Evolutionary conservation across 2,329 filamentous ascomycete species (phyloP), one percentile per base, ranked within the genome.

Genomic region (Proliferodiscus dingleyae): DNA sequence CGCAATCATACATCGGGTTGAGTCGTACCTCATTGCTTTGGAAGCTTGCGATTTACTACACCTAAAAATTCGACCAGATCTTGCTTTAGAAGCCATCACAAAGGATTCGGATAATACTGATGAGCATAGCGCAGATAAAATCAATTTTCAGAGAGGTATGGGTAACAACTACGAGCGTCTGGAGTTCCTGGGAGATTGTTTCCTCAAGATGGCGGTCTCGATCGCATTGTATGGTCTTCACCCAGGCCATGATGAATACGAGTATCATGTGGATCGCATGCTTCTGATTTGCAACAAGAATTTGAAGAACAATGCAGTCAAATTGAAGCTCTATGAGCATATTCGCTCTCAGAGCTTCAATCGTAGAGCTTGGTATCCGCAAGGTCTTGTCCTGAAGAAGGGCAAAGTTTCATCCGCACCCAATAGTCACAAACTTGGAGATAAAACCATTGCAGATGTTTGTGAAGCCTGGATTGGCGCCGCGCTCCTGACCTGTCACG

Each of bases 381-480:
- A 87, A 48, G 83, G 85, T 0, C 69, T 95, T 26, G 80, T 77
- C 22, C 71, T 96, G 16, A 74, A 83, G 5, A 78, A 78, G 48
- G 91, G 91, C 23, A 94, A 91, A 59, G 70, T 68, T 71, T 36
- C 78, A 73, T 49, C 71, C 68, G 43, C 72, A 69, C 46, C 71
- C 66, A 65, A 70, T 5, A 74, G 68, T 8, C 90, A 96, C 60
- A 70, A 69, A 0, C 75, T 98, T 2, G 83, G 82, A 1, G 87
- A 95, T 66, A 98, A 98, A 70, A 85, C 86, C 1, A 84, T 95
- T 58, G 91, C 93, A 3, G 93, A 97, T 65, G 89, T 97, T 1
- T 95, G 88, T 50, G 93, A 97, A 63, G 91, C 93, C 0, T 69
- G 96, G 46, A 97, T 98, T 38, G 93, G 91, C 5, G 93, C 91